phyloP scores from a whole-genome alignment of 2,329 filamentous ascomycete genomes.

The Verticillium alfalfae region DNA sequence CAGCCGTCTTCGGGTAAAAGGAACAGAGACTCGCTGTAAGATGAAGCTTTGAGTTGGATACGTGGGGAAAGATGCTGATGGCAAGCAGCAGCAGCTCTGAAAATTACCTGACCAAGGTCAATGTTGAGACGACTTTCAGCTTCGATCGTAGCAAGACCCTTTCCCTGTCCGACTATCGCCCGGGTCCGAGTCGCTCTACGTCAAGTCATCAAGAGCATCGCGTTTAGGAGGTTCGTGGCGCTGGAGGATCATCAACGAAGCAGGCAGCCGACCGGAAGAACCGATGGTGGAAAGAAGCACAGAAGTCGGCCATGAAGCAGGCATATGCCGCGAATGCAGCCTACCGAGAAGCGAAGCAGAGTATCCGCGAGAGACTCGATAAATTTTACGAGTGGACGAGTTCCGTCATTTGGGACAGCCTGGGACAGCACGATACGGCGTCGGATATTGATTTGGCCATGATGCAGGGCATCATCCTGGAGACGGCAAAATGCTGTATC shows the following conservation, averaged over 20 bases:
- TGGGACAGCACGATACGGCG: not conserved
- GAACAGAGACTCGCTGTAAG: not conserved
- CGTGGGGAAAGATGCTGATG: not conserved
- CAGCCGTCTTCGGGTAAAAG: not conserved
- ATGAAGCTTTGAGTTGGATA: not conserved
- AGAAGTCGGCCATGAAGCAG: not conserved
- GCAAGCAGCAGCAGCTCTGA: not conserved
- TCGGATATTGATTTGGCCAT: not conserved
- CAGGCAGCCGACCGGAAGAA: not conserved
- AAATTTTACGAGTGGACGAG: not conserved
- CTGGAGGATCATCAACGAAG: not conserved
- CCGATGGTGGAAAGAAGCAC: not conserved
- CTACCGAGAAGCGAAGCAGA: not conserved
- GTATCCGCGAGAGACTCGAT: not conserved
- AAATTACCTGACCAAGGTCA: not conserved
- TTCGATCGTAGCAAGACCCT: not conserved
- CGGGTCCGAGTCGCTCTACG: not conserved
- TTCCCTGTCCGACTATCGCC: not conserved
- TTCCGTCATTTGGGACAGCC: not conserved
- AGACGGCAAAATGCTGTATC: not conserved
- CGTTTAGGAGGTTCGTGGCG: not conserved
- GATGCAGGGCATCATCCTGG: not conserved
- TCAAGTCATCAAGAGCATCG: not conserved
- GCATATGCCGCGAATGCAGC: not conserved
- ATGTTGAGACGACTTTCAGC: not conserved